A percentile compares a stretch with the other conserved stretches of the same genome.
These are phyloP conservation scores for Podaxis carcinomalis DNA, from an alignment of 768 basidiomycete genomes.

Conservation along the genomic window DNA sequence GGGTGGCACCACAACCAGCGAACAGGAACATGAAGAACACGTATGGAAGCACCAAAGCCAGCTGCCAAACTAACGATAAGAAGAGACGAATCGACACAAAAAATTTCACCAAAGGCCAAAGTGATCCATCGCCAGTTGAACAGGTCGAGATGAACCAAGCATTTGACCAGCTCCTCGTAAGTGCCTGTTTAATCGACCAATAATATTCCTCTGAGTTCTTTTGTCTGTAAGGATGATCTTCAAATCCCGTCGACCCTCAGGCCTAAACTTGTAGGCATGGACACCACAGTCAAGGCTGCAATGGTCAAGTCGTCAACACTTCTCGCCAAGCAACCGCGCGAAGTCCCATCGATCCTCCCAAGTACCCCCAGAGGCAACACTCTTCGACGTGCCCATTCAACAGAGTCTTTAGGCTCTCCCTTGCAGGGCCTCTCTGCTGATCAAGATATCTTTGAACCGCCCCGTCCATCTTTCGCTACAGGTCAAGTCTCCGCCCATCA, in stretches of 20 bases:
- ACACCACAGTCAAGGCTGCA: slow-evolving; percentile 81
- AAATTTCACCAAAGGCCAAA: slow-evolving; percentile 23
- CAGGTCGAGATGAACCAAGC: slow-evolving; percentile 53
- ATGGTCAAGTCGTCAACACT: slow-evolving; percentile 86
- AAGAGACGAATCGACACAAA: slow-evolving; percentile 34
- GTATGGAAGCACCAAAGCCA: slow-evolving; percentile 28
- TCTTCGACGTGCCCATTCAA: slow-evolving; percentile 69
- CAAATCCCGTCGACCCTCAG: slow-evolving; percentile 80
- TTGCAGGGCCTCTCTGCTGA: slow-evolving; percentile 33
- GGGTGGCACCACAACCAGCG: slow-evolving; percentile 17
- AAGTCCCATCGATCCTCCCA: slow-evolving; percentile 28
- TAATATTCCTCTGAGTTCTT: slow-evolving; percentile 2
- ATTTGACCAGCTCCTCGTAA: slow-evolving; percentile 79
- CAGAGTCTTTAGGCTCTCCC: slow-evolving; percentile 62
- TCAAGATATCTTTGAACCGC: slow-evolving; percentile 35
- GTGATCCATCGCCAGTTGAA: slow-evolving; percentile 23
- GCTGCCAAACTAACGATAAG: slow-evolving; percentile 39
- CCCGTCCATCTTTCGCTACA: slow-evolving; percentile 28
- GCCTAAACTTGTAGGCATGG: slow-evolving; percentile 77
- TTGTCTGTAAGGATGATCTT: slow-evolving; percentile 65
- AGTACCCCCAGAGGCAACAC: slow-evolving; percentile 42
- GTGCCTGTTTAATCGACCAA: slow-evolving; percentile 19
- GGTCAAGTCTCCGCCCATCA: slow-evolving; percentile 37
- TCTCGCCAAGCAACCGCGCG: slow-evolving; percentile 39
- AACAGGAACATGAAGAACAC: slow-evolving; percentile 22